phyloP scores from a whole-genome alignment of 208 protist species.

The Trypanosoma scelopori region DNA sequence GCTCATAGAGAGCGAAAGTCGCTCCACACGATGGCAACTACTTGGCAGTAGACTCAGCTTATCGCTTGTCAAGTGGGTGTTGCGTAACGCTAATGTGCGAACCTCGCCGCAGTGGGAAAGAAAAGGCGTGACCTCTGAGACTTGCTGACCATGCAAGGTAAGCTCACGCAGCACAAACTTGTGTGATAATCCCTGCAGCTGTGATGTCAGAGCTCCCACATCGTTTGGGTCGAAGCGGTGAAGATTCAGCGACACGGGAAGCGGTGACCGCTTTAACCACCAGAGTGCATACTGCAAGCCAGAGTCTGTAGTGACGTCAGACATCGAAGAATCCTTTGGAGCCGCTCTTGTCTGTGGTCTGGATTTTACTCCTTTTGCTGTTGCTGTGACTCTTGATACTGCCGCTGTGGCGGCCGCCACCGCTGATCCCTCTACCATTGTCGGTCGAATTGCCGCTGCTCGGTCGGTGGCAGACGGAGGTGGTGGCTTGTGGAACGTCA shows the following conservation, averaged over 20 bases:
- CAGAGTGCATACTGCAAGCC: conserved; percentile 42
- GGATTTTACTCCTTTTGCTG: conserved; percentile 3
- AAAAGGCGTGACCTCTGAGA: conserved; percentile 26
- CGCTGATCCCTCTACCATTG: conserved; percentile 6
- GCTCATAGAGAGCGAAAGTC: conserved; percentile 59
- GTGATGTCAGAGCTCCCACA: conserved; percentile 24
- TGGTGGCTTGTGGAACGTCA: conserved; percentile 9
- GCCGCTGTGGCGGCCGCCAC: neutral
- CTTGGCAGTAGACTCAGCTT: conserved; percentile 37
- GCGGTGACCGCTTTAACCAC: conserved; percentile 38
- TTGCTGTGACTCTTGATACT: neutral
- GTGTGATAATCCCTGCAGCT: conserved; percentile 8
- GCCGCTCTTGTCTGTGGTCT: neutral
- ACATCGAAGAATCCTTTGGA: neutral
- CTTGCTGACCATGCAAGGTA: conserved; percentile 14
- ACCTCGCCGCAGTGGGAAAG: conserved; percentile 39
- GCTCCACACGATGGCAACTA: conserved; percentile 44
- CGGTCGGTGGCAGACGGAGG: neutral
- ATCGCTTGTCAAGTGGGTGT: conserved; percentile 34
- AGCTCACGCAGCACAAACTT: conserved; percentile 9
- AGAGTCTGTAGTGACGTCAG: conserved; percentile 18
- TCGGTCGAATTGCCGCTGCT: neutral
- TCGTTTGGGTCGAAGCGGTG: conserved; percentile 35
- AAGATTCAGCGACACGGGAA: conserved; percentile 47
- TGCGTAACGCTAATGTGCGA: conserved; percentile 37